Evolutionary conservation across 306 rosid genomes (phyloP).

Genomic region (Benincasa hispida): DNA sequence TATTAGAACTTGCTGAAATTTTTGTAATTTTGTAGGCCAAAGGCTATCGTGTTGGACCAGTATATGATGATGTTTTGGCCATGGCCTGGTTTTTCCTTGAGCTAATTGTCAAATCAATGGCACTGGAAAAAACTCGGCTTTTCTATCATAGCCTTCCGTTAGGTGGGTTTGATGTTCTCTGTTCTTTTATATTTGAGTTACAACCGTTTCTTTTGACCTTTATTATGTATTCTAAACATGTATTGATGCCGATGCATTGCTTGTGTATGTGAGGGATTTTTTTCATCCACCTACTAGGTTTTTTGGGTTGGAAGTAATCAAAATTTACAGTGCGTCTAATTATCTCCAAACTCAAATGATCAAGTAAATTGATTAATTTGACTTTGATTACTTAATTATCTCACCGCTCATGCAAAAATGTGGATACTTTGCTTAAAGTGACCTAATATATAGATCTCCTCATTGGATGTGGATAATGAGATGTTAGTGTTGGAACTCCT

Average conservation of each 20-base stretch:
- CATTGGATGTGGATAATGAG: background rate
- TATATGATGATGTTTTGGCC: slow-evolving; percentile 95
- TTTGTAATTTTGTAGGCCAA: slow-evolving; percentile 57
- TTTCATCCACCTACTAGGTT: background rate
- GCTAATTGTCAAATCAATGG: slow-evolving; percentile 97
- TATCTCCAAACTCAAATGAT: background rate
- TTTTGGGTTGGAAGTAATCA: background rate
- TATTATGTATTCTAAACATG: background rate
- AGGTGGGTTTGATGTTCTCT: slow-evolving; percentile 30
- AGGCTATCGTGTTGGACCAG: slow-evolving; percentile 99
- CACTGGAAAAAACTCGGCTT: slow-evolving; percentile 84
- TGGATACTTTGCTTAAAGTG: background rate
- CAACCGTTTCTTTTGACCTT: background rate
- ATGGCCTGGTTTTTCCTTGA: slow-evolving; percentile 99
- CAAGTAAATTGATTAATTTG: background rate
- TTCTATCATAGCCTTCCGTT: slow-evolving; percentile 82
- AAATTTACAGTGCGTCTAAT: background rate
- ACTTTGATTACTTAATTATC: background rate
- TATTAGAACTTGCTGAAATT: background rate
- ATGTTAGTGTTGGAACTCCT: background rate
- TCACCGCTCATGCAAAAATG: background rate
- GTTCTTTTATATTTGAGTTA: background rate
- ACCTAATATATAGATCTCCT: background rate
- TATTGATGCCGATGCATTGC: background rate
- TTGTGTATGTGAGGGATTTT: background rate